A percentile compares a stretch with the other conserved stretches of the same genome.
These are phyloP conservation scores for Aspergillus sp. DNA, from an alignment of 2,329 filamentous ascomycete genomes.

Conservation along the genomic window DNA sequence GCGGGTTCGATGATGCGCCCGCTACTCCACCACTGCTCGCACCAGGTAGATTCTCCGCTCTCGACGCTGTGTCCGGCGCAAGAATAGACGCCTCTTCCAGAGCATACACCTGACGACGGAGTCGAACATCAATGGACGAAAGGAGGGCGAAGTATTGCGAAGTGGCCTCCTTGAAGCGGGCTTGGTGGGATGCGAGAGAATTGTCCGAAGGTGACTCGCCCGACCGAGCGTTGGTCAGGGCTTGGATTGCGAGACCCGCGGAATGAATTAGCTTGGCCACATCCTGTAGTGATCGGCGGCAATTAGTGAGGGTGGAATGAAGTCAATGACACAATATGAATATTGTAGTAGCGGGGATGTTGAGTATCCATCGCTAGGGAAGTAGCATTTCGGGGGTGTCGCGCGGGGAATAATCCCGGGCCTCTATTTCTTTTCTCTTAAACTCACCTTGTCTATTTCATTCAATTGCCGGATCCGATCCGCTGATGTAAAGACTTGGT, in stretches of 20 bases:
- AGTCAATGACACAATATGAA: neutral
- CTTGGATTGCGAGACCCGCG: constrained; percentile 64
- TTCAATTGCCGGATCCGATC: constrained; percentile 81
- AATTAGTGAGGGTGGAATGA: neutral
- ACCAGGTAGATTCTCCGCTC: constrained; percentile 33
- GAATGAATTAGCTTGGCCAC: constrained; percentile 58
- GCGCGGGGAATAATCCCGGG: neutral
- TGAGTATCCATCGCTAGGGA: too few relatives aligned
- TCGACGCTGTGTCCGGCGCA: constrained; percentile 43
- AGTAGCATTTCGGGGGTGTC: neutral
- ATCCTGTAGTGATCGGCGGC: constrained; percentile 39
- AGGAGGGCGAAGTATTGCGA: constrained; percentile 70
- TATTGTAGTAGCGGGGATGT: too few relatives aligned
- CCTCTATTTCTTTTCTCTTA: neutral
- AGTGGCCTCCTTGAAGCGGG: constrained; percentile 58
- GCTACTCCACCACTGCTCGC: constrained; percentile 30
- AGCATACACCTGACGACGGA: constrained; percentile 74
- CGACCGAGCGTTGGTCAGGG: constrained; percentile 57
- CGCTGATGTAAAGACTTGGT: constrained; percentile 63
- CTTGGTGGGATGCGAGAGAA: constrained; percentile 58
- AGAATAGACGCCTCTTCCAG: constrained; percentile 81
- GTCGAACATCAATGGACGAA: constrained; percentile 70
- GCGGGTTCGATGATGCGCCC: constrained; percentile 53
- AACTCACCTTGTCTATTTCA: constrained; percentile 68
- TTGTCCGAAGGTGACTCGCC: constrained; percentile 36